Percentiles rank a stretch among this genome's conserved stretches.
phyloP scores from a whole-genome alignment of 345 rosid genomes.

The Mangifera indica region DNA sequence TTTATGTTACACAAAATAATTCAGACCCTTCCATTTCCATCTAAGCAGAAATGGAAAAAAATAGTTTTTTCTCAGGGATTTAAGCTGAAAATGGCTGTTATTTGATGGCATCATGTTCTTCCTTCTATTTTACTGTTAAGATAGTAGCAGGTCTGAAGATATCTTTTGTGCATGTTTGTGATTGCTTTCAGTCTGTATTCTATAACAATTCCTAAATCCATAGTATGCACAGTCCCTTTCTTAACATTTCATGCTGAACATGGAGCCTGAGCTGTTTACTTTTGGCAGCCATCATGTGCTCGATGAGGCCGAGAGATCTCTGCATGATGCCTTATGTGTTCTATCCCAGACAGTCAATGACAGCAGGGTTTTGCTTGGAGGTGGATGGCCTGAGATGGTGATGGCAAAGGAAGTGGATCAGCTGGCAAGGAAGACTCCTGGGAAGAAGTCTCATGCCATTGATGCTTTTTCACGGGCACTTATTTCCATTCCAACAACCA shows the following conservation, averaged over 20 bases:
- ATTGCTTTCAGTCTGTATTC: background rate
- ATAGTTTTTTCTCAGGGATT: background rate
- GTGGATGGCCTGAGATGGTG: conserved; percentile 99
- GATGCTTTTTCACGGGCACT: conserved; percentile 94
- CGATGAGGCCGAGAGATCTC: conserved; percentile 97
- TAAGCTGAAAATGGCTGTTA: background rate
- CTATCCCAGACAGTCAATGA: conserved; percentile 95
- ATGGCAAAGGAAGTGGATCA: conserved; percentile 98
- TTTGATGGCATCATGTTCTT: background rate
- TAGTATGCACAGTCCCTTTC: background rate
- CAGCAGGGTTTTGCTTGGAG: conserved; percentile 87
- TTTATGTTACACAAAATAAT: background rate
- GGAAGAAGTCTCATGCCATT: conserved; percentile 93
- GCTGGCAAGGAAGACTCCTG: conserved; percentile 89
- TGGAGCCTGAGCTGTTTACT: background rate
- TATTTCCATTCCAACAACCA: conserved; percentile 75
- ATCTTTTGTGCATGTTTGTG: background rate
- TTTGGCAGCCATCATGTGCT: conserved; percentile 85
- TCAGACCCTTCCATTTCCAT: no score
- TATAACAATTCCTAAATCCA: background rate
- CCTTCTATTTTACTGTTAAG: no score
- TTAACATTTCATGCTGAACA: background rate
- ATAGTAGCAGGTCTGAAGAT: no score
- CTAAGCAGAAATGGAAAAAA: no score
- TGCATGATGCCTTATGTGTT: conserved; percentile 95